Evolutionary conservation across 495 filamentous ascomycete genomes (phyloP).

Genomic region (Podospora didyma): DNA sequence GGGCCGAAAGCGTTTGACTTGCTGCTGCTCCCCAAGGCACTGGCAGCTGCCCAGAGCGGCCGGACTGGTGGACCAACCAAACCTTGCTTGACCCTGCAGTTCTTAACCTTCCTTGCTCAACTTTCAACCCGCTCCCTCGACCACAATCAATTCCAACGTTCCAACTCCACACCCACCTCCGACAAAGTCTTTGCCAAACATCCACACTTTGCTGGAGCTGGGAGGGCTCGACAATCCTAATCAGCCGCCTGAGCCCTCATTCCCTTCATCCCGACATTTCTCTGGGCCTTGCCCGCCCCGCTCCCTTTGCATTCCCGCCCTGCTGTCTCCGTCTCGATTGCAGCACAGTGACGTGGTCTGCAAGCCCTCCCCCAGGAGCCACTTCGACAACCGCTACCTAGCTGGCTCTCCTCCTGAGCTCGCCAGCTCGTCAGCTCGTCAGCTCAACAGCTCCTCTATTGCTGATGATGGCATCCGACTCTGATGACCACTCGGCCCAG

Average conservation of each 20-base stretch:
- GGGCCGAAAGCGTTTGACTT: too few species aligned
- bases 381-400: too few species aligned
- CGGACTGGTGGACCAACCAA: too few species aligned
- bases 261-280: neutral
- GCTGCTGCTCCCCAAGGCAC: too few species aligned
- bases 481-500: conserved; percentile 20
- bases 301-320: neutral
- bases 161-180: neutral
- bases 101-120: neutral
- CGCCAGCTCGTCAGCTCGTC: too few species aligned
- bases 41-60: too few species aligned
- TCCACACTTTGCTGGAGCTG: neutral
- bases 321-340: too few species aligned
- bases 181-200: neutral
- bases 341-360: neutral
- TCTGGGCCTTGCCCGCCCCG: neutral
- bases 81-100: too few species aligned
- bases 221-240: neutral
- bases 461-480: conserved; percentile 23
- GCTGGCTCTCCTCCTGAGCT: too few species aligned
- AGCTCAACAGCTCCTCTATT: too few species aligned
- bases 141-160: neutral
- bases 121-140: neutral
- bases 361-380: too few species aligned
- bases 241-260: neutral